Conservation (phyloP, 176 grass and related monocot genomes). For the Saccharum officinarum region DNA sequence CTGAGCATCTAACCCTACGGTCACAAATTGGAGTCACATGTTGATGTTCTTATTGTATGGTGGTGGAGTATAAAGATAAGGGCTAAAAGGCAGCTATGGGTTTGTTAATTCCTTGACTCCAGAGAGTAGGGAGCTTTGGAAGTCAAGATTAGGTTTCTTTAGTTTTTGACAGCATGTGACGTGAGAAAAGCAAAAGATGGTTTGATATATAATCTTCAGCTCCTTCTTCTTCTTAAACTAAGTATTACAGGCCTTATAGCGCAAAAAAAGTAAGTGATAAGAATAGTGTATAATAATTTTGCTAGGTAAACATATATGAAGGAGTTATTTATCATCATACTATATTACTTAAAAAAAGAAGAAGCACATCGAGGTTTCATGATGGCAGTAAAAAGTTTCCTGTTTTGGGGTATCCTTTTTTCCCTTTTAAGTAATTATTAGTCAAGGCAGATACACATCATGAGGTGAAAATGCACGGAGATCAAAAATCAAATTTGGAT, state of each 20-base stretch:
- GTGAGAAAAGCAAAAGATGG: background rate
- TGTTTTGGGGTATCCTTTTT: too few relatives aligned
- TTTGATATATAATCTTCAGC: background rate
- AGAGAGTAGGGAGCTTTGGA: slow-evolving; percentile 36
- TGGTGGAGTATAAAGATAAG: slow-evolving; percentile 34
- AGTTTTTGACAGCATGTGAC: slow-evolving; percentile 21
- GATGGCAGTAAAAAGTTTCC: too few relatives aligned
- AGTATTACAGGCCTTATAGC: background rate
- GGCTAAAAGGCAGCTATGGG: background rate
- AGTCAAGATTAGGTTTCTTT: slow-evolving; percentile 32
- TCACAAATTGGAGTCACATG: slow-evolving; percentile 36
- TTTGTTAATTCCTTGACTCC: slow-evolving; percentile 16
- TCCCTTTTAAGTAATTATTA: too few relatives aligned
- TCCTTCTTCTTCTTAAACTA: background rate
- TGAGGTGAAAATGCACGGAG: too few relatives aligned
- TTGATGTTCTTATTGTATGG: slow-evolving; percentile 15
- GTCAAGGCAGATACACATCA: too few relatives aligned
- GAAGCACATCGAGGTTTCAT: too few relatives aligned
- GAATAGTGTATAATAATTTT: background rate
- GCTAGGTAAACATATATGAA: too few relatives aligned
- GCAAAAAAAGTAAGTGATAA: background rate
- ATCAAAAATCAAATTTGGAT: too few relatives aligned
- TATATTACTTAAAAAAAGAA: too few relatives aligned
- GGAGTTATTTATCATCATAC: too few relatives aligned
- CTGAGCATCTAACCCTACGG: slow-evolving; percentile 33